A percentile compares a stretch with the other conserved stretches of the same genome.
phyloP scores from a whole-genome alignment of 1,139 yeast genomes.

The Meyerozyma elateridarum region DNA sequence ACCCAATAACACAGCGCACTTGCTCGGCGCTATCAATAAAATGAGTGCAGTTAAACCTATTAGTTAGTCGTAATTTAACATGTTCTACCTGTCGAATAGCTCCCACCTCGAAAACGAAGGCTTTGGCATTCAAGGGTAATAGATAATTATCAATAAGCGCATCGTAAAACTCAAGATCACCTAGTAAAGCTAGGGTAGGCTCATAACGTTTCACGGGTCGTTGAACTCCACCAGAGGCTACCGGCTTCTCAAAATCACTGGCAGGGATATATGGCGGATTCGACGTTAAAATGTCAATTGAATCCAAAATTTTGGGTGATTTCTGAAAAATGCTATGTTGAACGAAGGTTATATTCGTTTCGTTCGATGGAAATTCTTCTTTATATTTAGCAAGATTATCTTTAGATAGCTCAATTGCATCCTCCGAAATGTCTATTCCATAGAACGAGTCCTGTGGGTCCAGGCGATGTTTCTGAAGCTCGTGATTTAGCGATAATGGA shows the following conservation, averaged over 20 bases:
- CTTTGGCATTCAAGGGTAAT: slow-evolving; percentile 31
- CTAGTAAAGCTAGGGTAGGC: slow-evolving; percentile 73
- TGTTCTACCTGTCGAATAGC: slow-evolving; percentile 29
- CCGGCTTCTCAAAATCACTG: slow-evolving; percentile 31
- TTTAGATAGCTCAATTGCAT: slow-evolving; percentile 48
- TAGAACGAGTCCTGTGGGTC: slow-evolving; percentile 19
- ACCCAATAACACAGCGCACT: slow-evolving; percentile 38
- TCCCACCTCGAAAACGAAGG: slow-evolving; percentile 41
- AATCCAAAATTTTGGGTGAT: slow-evolving; percentile 6
- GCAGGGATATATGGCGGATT: slow-evolving; percentile 87
- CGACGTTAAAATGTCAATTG: slow-evolving; percentile 56
- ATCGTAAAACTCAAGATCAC: slow-evolving; percentile 66
- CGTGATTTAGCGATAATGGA: slow-evolving; percentile 46
- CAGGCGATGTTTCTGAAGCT: slow-evolving; percentile 19
- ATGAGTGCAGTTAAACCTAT: slow-evolving; percentile 21
- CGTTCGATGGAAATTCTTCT: slow-evolving; percentile 1
- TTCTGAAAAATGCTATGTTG: slow-evolving; percentile 24
- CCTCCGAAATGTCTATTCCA: slow-evolving; percentile 58
- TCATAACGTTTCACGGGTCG: slow-evolving; percentile 67
- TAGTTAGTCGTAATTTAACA: slow-evolving; percentile 14
- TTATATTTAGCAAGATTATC: slow-evolving; percentile 32
- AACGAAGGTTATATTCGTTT: slow-evolving; percentile 10
- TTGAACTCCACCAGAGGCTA: slow-evolving; percentile 36
- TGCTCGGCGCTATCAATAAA: slow-evolving; percentile 26
- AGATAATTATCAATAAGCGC: slow-evolving; percentile 46